Evolutionary conservation across 2,329 filamentous ascomycete species (phyloP).

Genomic region (Didymellaceae sp.): DNA sequence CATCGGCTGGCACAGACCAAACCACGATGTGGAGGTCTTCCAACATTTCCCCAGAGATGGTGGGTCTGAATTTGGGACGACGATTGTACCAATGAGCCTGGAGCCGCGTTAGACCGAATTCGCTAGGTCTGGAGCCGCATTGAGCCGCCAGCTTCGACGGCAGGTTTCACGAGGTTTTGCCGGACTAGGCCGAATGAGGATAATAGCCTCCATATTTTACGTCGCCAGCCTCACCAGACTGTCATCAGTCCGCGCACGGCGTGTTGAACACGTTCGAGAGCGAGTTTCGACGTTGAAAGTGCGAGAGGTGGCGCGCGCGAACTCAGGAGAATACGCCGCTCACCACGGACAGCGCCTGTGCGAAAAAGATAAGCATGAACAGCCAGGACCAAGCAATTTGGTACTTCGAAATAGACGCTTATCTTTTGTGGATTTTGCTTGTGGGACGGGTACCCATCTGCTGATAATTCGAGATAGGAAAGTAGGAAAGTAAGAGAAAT

Average conservation of each 20-base stretch:
- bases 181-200: slow-evolving; percentile 7
- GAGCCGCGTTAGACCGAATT: slow-evolving; percentile 14
- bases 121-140: slow-evolving; percentile 16
- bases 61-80: slow-evolving; percentile 5
- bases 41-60: slow-evolving; percentile 15
- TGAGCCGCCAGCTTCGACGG: slow-evolving; percentile 11
- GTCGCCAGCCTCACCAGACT: background rate
- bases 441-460: slow-evolving; percentile 12
- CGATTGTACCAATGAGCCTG: slow-evolving; percentile 11
- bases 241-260: background rate
- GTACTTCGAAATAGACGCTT: slow-evolving; percentile 16
- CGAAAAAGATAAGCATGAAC: slow-evolving; percentile 4
- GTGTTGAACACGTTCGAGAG: slow-evolving; percentile 8
- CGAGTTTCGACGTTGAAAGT: background rate
- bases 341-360: background rate
- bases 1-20: slow-evolving; percentile 18
- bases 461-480: slow-evolving; percentile 9
- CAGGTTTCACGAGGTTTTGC: slow-evolving; percentile 16
- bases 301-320: background rate
- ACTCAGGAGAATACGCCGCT: background rate
- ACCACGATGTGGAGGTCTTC: slow-evolving; percentile 12
- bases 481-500: slow-evolving; percentile 10
- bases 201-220: slow-evolving; percentile 5
- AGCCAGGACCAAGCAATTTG: slow-evolving; percentile 6
- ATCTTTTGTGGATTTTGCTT: slow-evolving; percentile 19